Base-by-base conservation (phyloP, 2,329 filamentous ascomycete species). In the Aspergillus ochraceus region DNA sequence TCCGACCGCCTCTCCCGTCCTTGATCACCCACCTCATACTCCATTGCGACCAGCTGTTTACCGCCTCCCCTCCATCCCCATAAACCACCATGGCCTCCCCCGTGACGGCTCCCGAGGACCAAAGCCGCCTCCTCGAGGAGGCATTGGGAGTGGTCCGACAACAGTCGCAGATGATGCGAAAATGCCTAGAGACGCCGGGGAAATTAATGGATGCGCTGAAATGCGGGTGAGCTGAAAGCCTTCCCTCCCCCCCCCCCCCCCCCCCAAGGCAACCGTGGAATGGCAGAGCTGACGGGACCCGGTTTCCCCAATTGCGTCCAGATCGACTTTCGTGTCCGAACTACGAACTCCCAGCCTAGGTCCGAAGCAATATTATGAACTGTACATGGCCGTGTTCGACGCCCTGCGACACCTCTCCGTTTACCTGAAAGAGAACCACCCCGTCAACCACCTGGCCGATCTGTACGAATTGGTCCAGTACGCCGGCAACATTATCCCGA, bases 181-280 rank as follows among this genome's bases (percentile, higher is more conserved):
- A 96, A 82, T 98, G 93, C 72, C 85, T 99, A 62, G 96, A 99
- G 76, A 96, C 92, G 10, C 93, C 95, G 6, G 94, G 95, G 66
- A 99, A 99, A 85, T 88, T 99, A 67, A 99, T 99, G 95, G 95
- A 99, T 83, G 95, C 95, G 71, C 86, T 99, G 72, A 99, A 99
- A 82, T 98, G 94, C 90, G 97, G 93, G 95, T 98, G 86, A 71
- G 90, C 82, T 66, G 39, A 52, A 55, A 50, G 42, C 42, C n/a
- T 46, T 22, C 42, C n/a, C 42, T 22, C 19, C 45, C 60, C 58
- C 62, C 52, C 42, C 53, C 49, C 50, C 49, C 57, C 55, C 49
- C 53, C 52, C 54, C 58, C 64, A 55, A 74, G 70, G 67, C 68
- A 72, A 64, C 70, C 66, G 47, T 52, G 58, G 49, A 54, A 54